Evolutionary conservation across 768 basidiomycete genomes (phyloP).

Genomic region (Megacollybia marginata): DNA sequence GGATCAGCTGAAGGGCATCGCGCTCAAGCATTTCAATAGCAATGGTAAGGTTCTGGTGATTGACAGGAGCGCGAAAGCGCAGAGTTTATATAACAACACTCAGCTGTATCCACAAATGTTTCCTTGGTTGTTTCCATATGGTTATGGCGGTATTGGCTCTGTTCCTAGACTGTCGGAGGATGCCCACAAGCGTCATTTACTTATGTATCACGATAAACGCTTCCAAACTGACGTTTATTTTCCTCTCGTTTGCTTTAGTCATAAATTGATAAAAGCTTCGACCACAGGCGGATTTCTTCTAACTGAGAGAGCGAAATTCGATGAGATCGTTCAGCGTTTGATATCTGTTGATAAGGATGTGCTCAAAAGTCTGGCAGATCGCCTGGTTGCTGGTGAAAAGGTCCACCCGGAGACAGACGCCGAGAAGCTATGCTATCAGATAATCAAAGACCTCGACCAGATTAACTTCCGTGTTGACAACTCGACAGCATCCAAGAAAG

Average conservation of each 20-base stretch:
- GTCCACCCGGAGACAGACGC: neutral
- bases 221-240: neutral
- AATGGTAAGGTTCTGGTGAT: neutral
- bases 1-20: neutral
- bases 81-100: neutral
- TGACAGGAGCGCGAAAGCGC: conserved; percentile 3
- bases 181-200: neutral
- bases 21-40: neutral
- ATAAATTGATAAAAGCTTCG: neutral
- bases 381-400: neutral
- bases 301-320: neutral
- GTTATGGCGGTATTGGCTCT: neutral
- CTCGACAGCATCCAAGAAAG: conserved; percentile 1
- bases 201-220: neutral
- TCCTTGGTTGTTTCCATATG: conserved; percentile 4
- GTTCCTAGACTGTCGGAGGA: neutral
- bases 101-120: neutral
- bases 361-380: neutral
- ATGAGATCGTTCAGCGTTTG: neutral
- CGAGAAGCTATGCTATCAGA: neutral
- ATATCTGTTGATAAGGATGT: neutral
- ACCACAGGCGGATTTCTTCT: neutral
- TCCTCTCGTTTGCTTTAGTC: neutral
- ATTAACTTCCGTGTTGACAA: neutral
- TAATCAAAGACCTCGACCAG: neutral